Base-by-base conservation (phyloP, 108 stramenopile genomes). In the Skeletonema potamos region DNA sequence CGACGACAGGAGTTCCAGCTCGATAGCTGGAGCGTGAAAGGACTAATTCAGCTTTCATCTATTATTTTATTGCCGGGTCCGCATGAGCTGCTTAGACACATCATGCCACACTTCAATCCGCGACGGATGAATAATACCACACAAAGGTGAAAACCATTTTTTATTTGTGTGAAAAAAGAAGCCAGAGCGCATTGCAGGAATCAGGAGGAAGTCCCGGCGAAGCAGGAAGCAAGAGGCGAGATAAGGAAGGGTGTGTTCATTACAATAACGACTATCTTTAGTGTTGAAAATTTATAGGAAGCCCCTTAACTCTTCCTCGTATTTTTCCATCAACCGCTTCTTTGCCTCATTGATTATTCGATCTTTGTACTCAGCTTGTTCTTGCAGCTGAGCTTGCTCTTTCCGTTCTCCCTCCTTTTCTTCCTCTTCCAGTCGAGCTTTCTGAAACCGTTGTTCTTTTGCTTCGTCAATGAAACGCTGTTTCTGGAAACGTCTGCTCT, bases 261-360 rank as follows among this genome's bases (percentile, higher is more conserved):
- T n/a, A n/a, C n/a, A n/a, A n/a, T n/a, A n/a, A n/a, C n/a, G n/a
- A n/a, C n/a, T n/a, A n/a, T n/a, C n/a, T 34, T 4, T 34, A 34
- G 34, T 34, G 1, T 11, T 41, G 2, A 10, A 41, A 13, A 20
- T 15, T 22, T 24, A 51, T 9, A 89, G 54, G 76, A 83, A 89
- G 24, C 86, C 88, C 60, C 76, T 20, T 9, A 89, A 59, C 41
- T 81, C 59, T 18, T 62, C 44, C n/a, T 82, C 84, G 66, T 89
- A 86, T 61, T 85, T 79, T 28, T 73, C 80, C 54, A 87, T 46
- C 3, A 89, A 74, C 32, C 76, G 51, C 33, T 71, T 68, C 32
- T 78, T 67, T 10, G 88, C 88, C 58, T 89, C 84, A 12, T 70
- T 69, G 39, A 89, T 81, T 18, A 87, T 75, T 54, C 71, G 44